Evolutionary conservation across 768 basidiomycete species (phyloP).

Genomic region (Leccinum uliginosum): DNA sequence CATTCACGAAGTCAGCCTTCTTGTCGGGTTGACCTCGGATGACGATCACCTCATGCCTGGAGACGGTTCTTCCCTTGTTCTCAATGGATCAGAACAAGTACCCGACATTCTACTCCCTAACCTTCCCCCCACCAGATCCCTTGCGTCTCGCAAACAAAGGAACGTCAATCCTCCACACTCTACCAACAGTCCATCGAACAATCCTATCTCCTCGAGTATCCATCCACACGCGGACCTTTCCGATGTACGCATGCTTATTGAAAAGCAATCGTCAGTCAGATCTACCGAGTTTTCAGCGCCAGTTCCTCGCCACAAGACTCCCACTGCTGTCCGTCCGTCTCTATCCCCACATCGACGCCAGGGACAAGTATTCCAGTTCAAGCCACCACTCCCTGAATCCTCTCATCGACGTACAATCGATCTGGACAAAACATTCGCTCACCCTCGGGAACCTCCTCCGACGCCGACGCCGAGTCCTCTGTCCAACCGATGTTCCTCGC

Average conservation of each 20-base stretch:
- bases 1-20: slow-evolving; percentile 30
- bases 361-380: slow-evolving; percentile 24
- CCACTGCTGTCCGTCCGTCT: slow-evolving; percentile 4
- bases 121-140: slow-evolving; percentile 19
- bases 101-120: slow-evolving; percentile 16
- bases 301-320: slow-evolving; percentile 7
- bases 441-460: slow-evolving; percentile 20
- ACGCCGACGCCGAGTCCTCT: slow-evolving; percentile 10
- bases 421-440: slow-evolving; percentile 10
- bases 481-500: slow-evolving; percentile 25
- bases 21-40: slow-evolving; percentile 27
- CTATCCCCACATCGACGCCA: slow-evolving; percentile 18
- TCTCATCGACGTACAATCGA: background rate
- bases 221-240: background rate
- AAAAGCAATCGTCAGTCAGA: background rate
- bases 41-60: slow-evolving; percentile 6
- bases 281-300: background rate
- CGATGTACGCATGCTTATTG: background rate
- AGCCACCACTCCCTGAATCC: background rate
- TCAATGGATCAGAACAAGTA: background rate
- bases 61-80: slow-evolving; percentile 1
- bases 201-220: background rate
- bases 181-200: background rate
- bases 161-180: background rate
- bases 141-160: slow-evolving; percentile 8